These are phyloP conservation scores for Beauveria sp. DNA, from an alignment of 2,329 filamentous ascomycete genomes.

Conservation along the genomic window DNA sequence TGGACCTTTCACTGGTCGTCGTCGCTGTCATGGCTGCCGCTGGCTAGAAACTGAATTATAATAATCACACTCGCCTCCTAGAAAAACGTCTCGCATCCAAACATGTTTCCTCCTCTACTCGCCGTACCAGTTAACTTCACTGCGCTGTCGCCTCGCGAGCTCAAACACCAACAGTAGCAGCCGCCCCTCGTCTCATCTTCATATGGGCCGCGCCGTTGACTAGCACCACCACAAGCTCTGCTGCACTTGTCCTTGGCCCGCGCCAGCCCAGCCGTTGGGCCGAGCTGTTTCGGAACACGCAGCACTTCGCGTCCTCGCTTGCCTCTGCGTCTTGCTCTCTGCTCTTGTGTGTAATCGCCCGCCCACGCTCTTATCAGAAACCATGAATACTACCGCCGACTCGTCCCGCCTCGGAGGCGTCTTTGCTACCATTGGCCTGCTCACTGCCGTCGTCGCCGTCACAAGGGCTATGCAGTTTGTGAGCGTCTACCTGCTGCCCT, in stretches of 20 bases:
- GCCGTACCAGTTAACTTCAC: background rate
- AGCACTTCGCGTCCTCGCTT: background rate
- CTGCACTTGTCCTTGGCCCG: background rate
- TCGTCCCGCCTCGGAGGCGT: background rate
- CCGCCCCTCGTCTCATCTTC: slow-evolving; percentile 3
- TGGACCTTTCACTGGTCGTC: too few relatives aligned
- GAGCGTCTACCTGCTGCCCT: slow-evolving; percentile 17
- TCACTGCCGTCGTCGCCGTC: slow-evolving; percentile 12
- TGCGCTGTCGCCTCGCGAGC: background rate
- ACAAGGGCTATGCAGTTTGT: slow-evolving; percentile 3
- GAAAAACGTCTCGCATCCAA: background rate
- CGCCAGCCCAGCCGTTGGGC: background rate
- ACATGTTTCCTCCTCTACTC: background rate
- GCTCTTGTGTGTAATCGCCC: background rate
- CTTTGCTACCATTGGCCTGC: slow-evolving; percentile 15
- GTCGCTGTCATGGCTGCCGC: too few relatives aligned
- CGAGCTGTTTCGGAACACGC: slow-evolving; percentile 2
- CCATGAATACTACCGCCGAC: background rate
- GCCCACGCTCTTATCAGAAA: background rate
- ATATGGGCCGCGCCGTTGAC: background rate
- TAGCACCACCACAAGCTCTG: background rate
- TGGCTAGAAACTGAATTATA: too few relatives aligned
- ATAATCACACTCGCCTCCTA: too few relatives aligned
- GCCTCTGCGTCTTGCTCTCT: background rate
- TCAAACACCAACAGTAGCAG: slow-evolving; percentile 4